phyloP scores from a whole-genome alignment of 495 filamentous ascomycete species.

The Annulohypoxylon bovei region DNA sequence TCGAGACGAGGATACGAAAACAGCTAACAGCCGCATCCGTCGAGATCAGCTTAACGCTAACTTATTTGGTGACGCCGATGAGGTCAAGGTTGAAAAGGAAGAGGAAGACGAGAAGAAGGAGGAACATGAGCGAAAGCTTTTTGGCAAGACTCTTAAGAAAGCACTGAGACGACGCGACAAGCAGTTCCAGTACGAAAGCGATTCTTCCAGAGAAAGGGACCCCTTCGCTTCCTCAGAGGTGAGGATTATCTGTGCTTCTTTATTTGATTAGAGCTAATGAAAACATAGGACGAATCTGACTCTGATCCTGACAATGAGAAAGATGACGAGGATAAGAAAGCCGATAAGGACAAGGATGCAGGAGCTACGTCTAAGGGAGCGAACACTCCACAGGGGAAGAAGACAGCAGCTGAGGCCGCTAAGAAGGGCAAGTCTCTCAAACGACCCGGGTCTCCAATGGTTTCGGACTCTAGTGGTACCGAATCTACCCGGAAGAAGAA shows the following conservation, averaged over 20 bases:
- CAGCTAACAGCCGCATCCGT: conserved; percentile 84
- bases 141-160: conserved; percentile 81
- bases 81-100: conserved; percentile 85
- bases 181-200: conserved; percentile 83
- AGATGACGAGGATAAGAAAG: conserved; percentile 61
- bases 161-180: conserved; percentile 84
- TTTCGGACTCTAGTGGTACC: conserved; percentile 88
- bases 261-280: conserved; percentile 25
- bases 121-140: conserved; percentile 69
- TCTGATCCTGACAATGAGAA: conserved; percentile 54
- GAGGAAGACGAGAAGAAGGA: conserved; percentile 75
- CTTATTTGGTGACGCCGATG: conserved; percentile 83
- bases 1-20: conserved; percentile 84
- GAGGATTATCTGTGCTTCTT: conserved; percentile 26
- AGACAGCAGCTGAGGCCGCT: conserved; percentile 56
- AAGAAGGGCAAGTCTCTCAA: conserved; percentile 80
- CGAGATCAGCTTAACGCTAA: conserved; percentile 89
- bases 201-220: conserved; percentile 76
- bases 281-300: conserved; percentile 46
- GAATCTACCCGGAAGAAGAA: conserved; percentile 94
- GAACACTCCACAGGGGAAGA: conserved; percentile 77
- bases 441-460: conserved; percentile 84
- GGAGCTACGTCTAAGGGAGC: conserved; percentile 74
- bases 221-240: conserved; percentile 72
- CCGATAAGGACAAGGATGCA: conserved; percentile 75